These are phyloP conservation scores for Sphagnum tenellum DNA, from an alignment of 225 moss, liverwort and hornwort genomes.

Conservation along the genomic window DNA sequence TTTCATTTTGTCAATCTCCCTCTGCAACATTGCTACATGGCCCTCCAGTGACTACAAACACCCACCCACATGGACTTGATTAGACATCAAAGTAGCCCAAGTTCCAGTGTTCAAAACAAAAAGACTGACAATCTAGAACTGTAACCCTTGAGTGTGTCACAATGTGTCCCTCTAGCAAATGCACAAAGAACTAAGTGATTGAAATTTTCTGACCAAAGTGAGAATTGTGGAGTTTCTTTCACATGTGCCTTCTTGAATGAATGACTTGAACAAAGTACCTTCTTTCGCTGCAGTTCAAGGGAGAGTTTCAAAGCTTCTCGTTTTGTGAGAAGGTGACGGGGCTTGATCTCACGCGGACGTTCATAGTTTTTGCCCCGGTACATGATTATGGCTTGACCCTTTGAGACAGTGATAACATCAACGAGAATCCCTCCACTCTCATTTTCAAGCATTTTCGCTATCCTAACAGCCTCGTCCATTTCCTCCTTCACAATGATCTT, in stretches of 20 bases:
- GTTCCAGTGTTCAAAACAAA: no score
- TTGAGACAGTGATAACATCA: slow-evolving; percentile 70
- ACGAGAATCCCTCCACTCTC: slow-evolving; percentile 95
- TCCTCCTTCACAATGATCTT: slow-evolving; percentile 77
- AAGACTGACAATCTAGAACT: no score
- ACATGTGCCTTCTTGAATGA: no score
- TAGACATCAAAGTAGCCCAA: no score
- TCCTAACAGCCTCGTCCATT: slow-evolving; percentile 62
- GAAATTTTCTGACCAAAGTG: no score
- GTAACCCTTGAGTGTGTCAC: no score
- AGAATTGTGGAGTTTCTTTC: no score
- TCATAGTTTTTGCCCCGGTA: slow-evolving; percentile 97
- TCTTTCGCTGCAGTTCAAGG: slow-evolving; percentile 77
- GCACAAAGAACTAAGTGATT: no score
- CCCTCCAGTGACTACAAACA: slow-evolving; percentile 67
- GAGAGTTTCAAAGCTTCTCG: slow-evolving; percentile 93
- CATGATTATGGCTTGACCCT: slow-evolving; percentile 84
- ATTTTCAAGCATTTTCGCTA: slow-evolving; percentile 74
- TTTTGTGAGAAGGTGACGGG: slow-evolving; percentile 86
- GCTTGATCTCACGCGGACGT: slow-evolving; percentile 79
- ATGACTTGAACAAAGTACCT: slow-evolving; percentile 22
- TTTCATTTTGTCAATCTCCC: slow-evolving; percentile 61
- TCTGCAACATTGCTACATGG: slow-evolving; percentile 69
- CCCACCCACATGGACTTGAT: no score
- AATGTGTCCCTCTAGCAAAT: no score